Base-by-base conservation (phyloP, 2,329 filamentous ascomycete species). In the Apiospora marii region DNA sequence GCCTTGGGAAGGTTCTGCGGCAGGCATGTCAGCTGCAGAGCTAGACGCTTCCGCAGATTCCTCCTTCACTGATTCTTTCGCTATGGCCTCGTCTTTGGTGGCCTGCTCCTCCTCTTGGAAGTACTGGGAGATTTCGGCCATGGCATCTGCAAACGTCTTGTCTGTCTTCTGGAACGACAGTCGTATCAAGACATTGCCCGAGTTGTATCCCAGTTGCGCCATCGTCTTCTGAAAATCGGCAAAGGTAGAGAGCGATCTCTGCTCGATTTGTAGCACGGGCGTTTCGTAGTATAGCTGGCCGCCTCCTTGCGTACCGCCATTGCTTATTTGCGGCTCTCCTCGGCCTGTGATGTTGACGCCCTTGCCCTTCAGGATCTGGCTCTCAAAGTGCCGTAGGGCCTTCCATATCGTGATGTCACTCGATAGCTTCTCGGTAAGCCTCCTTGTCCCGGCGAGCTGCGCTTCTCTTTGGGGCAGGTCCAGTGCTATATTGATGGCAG, bases 391-490 rank as follows among this genome's bases (percentile, higher is more conserved):
- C 73, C 96, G 92, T 72, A 99, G 81, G 41, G 98, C 87, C 76
- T 94, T 90, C 96, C 96, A 99, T 82, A 99, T 81, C 24, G 94
- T 94, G 48, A 94, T 94, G 76, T 94, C 93, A 81, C 93, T 97
- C 1, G 95, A 92, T 74, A 98, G 95, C 80, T 96, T 98, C 80
- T 96, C 92, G 72, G 91, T 90, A 53, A 97, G 83, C 43, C 95
- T 91, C 34, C 91, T 1, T 91, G 83, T 44, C 87, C 70, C 88
- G 27, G 89, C 86, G 68, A 88, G 86, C 64, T 85, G 86, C 27
- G 88, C 90, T 79, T 96, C 93, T 30, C 91, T 89, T 48, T 92
- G 88, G 4, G 94, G 94, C 41, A 98, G 86, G 80, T 97, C 94
- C 16, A 99, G 85, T n/a, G 94, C 96, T 58, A 99, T 92, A 53